Evolutionary conservation across 2,329 filamentous ascomycete genomes (phyloP).

Genomic region (Phyllachora maydis): DNA sequence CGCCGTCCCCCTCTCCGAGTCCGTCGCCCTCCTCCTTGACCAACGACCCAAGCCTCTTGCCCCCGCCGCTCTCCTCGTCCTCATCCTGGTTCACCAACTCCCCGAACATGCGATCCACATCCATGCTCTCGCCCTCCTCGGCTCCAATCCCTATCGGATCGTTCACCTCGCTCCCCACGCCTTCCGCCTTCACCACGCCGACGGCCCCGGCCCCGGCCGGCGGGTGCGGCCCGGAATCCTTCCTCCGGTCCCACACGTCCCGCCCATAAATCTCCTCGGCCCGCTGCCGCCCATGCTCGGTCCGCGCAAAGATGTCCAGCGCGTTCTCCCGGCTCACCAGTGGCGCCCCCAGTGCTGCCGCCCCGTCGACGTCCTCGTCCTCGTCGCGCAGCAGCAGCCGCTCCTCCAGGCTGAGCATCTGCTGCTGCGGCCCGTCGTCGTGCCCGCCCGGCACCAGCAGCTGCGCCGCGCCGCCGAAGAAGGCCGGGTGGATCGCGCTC

Average conservation of each 20-base stretch:
- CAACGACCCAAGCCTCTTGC: too few relatives aligned
- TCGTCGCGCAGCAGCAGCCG: slow-evolving; percentile 20
- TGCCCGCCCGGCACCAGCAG: slow-evolving; percentile 10
- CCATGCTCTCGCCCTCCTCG: slow-evolving; percentile 21
- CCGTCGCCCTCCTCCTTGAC: not conserved
- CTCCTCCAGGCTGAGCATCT: slow-evolving; percentile 25
- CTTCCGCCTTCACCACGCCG: too few relatives aligned
- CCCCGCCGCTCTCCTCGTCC: slow-evolving; percentile 20
- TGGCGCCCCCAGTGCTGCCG: slow-evolving; percentile 15
- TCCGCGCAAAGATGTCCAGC: slow-evolving; percentile 28
- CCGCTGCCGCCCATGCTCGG: slow-evolving; percentile 24
- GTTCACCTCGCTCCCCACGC: too few relatives aligned
- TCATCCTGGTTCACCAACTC: slow-evolving; percentile 33
- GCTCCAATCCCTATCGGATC: slow-evolving; percentile 9
- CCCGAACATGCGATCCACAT: slow-evolving; percentile 37
- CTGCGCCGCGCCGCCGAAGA: slow-evolving; percentile 11
- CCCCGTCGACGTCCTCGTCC: slow-evolving; percentile 21
- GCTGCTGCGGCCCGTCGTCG: slow-evolving; percentile 18
- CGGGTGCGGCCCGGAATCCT: slow-evolving; percentile 3
- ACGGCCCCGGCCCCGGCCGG: slow-evolving; percentile 4
- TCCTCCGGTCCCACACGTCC: slow-evolving; percentile 19
- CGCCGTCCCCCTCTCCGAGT: slow-evolving; percentile 5
- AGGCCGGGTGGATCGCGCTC: slow-evolving; percentile 17
- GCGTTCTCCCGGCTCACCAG: slow-evolving; percentile 26
- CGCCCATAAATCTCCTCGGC: slow-evolving; percentile 29